Evolutionary conservation across 495 filamentous ascomycete species (phyloP).

Genomic region (Talaromyces wortmannii): DNA sequence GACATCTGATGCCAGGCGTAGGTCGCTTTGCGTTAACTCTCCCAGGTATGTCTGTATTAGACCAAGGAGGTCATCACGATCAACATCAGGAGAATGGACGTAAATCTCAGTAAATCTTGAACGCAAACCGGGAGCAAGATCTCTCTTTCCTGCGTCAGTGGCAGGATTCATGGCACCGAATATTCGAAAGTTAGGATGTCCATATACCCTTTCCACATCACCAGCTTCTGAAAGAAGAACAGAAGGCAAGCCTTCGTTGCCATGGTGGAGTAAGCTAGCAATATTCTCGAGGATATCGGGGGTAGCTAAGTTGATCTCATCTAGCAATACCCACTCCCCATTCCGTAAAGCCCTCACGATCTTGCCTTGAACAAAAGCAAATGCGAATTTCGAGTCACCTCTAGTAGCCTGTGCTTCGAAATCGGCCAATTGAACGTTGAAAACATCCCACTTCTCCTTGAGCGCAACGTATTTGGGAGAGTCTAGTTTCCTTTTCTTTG

Average conservation of each 20-base stretch:
- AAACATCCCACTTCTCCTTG: conserved; percentile 72
- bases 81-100: conserved; percentile 78
- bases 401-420: conserved; percentile 77
- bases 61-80: conserved; percentile 71
- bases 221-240: conserved; percentile 89
- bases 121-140: conserved; percentile 75
- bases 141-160: conserved; percentile 92
- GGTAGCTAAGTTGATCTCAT: conserved; percentile 95
- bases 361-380: conserved; percentile 91
- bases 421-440: conserved; percentile 66
- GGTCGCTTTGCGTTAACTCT: conserved; percentile 54
- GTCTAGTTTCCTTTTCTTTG: conserved; percentile 79
- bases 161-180: conserved; percentile 99
- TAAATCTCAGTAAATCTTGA: conserved; percentile 93
- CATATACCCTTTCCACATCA: conserved; percentile 77
- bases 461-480: conserved; percentile 58
- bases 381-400: conserved; percentile 78
- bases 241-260: conserved; percentile 59
- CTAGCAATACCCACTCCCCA: conserved; percentile 95
- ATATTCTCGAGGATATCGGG: conserved; percentile 93
- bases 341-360: conserved; percentile 88
- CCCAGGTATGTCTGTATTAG: conserved; percentile 85
- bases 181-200: conserved; percentile 89
- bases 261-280: conserved; percentile 71
- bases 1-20: conserved; percentile 65